These are phyloP conservation scores for Septoria petroselini DNA, from an alignment of 2,329 filamentous ascomycete species.

Conservation along the genomic window DNA sequence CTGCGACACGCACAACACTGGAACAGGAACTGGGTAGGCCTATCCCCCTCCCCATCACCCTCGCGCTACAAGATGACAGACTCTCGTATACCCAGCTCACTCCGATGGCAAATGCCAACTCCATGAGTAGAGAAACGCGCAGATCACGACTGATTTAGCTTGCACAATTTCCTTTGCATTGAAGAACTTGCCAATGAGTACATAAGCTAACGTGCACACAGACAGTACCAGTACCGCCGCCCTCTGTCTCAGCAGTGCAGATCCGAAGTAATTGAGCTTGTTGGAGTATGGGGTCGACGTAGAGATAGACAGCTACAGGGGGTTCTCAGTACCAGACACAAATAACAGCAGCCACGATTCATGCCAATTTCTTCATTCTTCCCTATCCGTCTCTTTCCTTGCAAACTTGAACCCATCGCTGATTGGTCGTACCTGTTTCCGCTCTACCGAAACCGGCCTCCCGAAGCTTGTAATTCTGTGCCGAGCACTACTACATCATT, in stretches of 20 bases:
- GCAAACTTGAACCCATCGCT: neutral
- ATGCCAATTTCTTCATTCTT: neutral
- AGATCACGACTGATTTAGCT: slow-evolving; percentile 13
- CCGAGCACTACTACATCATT: neutral
- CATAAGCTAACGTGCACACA: neutral
- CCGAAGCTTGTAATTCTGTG: neutral
- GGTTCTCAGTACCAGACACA: neutral
- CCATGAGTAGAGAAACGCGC: slow-evolving; percentile 4
- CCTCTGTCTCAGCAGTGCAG: too few relatives aligned
- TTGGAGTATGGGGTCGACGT: neutral
- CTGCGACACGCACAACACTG: neutral
- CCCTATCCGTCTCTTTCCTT: neutral
- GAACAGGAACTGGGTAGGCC: neutral
- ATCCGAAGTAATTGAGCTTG: neutral
- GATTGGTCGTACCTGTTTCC: slow-evolving; percentile 1
- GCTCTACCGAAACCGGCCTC: neutral
- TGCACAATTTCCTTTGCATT: neutral
- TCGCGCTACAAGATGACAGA: slow-evolving; percentile 11
- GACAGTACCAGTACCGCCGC: neutral
- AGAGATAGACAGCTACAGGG: too few relatives aligned
- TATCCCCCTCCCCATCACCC: neutral
- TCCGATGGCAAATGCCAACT: slow-evolving; percentile 14
- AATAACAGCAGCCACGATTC: neutral
- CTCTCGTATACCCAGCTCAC: slow-evolving; percentile 15
- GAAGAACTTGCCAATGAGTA: neutral